These are phyloP conservation scores for Vanilla planifolia DNA, from an alignment of 106 monocot species.

Conservation along the genomic window DNA sequence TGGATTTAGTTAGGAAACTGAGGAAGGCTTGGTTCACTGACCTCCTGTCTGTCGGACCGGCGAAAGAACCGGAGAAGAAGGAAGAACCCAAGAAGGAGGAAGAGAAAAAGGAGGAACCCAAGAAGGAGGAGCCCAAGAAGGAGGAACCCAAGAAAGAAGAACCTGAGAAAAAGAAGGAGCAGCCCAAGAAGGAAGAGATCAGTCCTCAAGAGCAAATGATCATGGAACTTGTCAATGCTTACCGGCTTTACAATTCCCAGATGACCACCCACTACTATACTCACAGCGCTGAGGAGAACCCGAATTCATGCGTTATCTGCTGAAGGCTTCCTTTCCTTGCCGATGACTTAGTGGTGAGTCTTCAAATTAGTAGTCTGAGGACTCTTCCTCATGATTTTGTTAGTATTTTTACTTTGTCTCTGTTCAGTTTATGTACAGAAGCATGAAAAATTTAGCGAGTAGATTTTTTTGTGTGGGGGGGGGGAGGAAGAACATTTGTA, in stretches of 20 bases:
- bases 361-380: too few relatives aligned
- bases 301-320: slow-evolving; percentile 14
- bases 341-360: too few relatives aligned
- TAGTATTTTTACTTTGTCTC: too few relatives aligned
- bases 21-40: slow-evolving; percentile 13
- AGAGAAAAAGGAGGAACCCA: slow-evolving; percentile 10
- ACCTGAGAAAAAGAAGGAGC: slow-evolving; percentile 13
- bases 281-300: slow-evolving; percentile 12
- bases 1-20: slow-evolving; percentile 10
- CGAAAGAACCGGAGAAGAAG: slow-evolving; percentile 10
- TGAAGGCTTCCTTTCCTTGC: not conserved
- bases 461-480: too few relatives aligned
- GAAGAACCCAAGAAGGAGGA: slow-evolving; percentile 14
- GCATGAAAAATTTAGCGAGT: too few relatives aligned
- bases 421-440: too few relatives aligned
- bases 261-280: slow-evolving; percentile 2
- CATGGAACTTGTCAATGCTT: slow-evolving; percentile 8
- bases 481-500: too few relatives aligned
- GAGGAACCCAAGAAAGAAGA: not conserved
- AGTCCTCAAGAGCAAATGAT: slow-evolving; percentile 6
- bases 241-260: slow-evolving; percentile 2
- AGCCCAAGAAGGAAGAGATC: slow-evolving; percentile 4
- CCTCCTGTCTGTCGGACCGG: slow-evolving; percentile 11
- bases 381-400: too few relatives aligned
- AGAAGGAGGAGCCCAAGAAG: slow-evolving; percentile 14